A percentile compares a stretch with the other conserved stretches of the same genome.
Evolutionary conservation across 2,329 filamentous ascomycete species (phyloP).

Genomic region (Penicillium sumatraense): DNA sequence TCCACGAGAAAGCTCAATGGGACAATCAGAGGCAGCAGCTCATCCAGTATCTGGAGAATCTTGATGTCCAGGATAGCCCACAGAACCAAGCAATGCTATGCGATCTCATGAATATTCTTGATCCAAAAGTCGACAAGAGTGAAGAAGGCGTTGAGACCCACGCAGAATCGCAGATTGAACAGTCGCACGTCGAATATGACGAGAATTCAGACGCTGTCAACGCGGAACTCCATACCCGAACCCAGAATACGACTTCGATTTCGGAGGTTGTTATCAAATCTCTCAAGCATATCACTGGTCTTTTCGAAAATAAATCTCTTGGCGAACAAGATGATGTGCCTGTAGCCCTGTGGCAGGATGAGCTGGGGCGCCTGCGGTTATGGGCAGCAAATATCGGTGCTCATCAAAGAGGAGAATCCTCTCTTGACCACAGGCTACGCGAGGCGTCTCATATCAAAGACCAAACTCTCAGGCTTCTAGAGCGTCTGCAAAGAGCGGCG

Average conservation of each 20-base stretch:
- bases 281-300: neutral
- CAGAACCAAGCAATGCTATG: too few species aligned
- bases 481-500: constrained; percentile 18
- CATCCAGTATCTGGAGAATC: too few species aligned
- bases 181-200: too few species aligned
- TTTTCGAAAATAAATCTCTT: neutral
- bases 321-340: neutral
- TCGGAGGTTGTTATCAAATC: neutral
- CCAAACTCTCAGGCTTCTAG: constrained; percentile 17
- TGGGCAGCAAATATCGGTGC: constrained; percentile 36
- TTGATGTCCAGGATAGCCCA: too few species aligned
- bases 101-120: too few species aligned
- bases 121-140: too few species aligned
- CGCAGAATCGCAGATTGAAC: too few species aligned
- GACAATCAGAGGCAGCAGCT: too few species aligned
- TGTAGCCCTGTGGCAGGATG: constrained; percentile 11
- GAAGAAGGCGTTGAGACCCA: too few species aligned
- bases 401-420: constrained; percentile 26
- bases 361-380: constrained; percentile 16
- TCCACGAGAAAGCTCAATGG: too few species aligned
- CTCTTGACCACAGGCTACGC: constrained; percentile 31
- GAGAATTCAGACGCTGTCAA: neutral
- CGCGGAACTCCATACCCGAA: too few species aligned
- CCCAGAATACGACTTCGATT: neutral
- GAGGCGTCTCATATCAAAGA: constrained; percentile 24